phyloP scores from a whole-genome alignment of 345 rosid genomes.

The Euphorbia peplus region DNA sequence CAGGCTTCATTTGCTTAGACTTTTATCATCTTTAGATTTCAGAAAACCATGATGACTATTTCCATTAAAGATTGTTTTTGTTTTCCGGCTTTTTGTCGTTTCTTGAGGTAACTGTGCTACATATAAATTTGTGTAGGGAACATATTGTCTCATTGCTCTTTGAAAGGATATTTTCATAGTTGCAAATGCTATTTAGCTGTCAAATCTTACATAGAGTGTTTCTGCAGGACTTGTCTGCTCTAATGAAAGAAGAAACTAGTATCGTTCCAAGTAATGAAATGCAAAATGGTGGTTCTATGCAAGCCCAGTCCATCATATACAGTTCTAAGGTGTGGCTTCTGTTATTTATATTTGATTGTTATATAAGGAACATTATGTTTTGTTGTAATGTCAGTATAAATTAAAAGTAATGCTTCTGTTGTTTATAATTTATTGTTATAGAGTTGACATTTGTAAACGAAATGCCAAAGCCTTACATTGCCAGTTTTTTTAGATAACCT shows the following conservation, averaged over 20 bases:
- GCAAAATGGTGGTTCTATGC: conserved; percentile 19
- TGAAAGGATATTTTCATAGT: not conserved
- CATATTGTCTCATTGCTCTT: not conserved
- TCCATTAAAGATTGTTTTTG: too few species aligned
- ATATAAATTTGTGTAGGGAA: not conserved
- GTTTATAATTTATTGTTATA: not conserved
- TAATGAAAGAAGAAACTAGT: conserved; percentile 21
- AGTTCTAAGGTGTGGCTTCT: conserved; percentile 21
- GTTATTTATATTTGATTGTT: too few species aligned
- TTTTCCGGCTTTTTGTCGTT: not conserved
- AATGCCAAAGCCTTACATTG: not conserved
- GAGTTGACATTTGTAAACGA: not conserved
- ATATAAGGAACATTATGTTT: too few species aligned
- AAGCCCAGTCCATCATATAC: conserved; percentile 14
- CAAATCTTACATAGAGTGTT: not conserved
- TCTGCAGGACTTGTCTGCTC: conserved; percentile 14
- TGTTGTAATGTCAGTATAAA: not conserved
- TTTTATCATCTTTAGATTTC: too few species aligned
- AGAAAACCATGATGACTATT: too few species aligned
- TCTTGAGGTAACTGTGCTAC: not conserved
- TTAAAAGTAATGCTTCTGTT: not conserved
- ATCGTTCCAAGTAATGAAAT: conserved; percentile 9
- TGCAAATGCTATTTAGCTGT: conserved; percentile 3
- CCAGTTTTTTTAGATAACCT: not conserved
- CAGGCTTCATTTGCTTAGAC: too few species aligned